Evolutionary conservation across 768 basidiomycete genomes (phyloP), one percentile per base, ranked within the genome.

Genomic region (Pleurotus citrinopileatus): DNA sequence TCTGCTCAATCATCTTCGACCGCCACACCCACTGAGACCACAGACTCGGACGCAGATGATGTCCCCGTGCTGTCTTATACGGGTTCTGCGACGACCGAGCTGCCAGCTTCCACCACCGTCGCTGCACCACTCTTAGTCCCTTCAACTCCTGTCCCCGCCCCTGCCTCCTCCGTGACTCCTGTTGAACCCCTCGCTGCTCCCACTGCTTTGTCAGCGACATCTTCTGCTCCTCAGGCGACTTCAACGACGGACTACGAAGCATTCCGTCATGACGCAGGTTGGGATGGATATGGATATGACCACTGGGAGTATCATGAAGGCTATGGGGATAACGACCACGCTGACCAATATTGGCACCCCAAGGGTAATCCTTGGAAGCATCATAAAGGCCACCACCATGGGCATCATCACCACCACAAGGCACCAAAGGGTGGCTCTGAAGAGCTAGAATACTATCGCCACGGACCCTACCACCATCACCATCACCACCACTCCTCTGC

Each of bases 261-360:
- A 6, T 51, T 51, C 48, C 48, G 48, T 19, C 48, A 51, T 20
- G 48, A 51, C 25, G 48, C 48, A 13, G 48, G 48, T n/a, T 51
- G 48, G 48, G 34, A 38, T 36, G 48, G 48, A 6, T 5, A 19
- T n/a, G 48, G 48, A 7, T 51, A 34, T 25, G 48, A 51, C 48
- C 48, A 37, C 22, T 51, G 48, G 48, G 48, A 51, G 34, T 51
- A 51, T 51, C 48, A 51, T 25, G 48, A 51, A 37, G 48, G 48
- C 34, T 51, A 51, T 23, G 48, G 48, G 23, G 48, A 37, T 36
- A 34, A 37, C 23, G 34, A 20, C 19, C 48, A 51, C 19, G 10
- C 23, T 8, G 48, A 51, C 23, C 22, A 51, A 23, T 37, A 51
- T n/a, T 51, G 48, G 48, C 15, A 37, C 19, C 48, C 48, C 23